These are phyloP conservation scores for Gossypium sturtianum DNA, from an alignment of 345 rosid species.

Conservation along the genomic window DNA sequence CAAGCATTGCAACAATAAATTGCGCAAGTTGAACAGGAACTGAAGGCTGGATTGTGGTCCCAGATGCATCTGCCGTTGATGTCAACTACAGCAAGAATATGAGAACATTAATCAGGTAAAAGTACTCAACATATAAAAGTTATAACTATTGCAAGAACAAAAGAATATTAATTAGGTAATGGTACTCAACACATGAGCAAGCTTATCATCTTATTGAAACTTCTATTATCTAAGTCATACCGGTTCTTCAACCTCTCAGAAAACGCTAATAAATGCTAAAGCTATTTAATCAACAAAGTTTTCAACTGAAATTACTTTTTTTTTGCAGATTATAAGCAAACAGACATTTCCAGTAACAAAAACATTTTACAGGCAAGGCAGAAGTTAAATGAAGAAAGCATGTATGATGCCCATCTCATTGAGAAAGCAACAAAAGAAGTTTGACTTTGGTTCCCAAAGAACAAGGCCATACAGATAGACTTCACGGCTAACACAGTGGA, in stretches of 20 bases:
- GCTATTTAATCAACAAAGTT: background rate
- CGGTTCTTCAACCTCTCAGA: conserved; percentile 1
- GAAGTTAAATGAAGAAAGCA: background rate
- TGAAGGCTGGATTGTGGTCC: conserved; percentile 42
- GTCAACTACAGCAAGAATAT: conserved; percentile 34
- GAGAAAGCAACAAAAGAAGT: background rate
- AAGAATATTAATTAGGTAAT: background rate
- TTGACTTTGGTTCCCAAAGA: background rate
- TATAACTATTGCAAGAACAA: background rate
- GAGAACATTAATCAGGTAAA: background rate
- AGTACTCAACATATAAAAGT: background rate
- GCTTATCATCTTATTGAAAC: background rate
- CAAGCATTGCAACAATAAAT: conserved; percentile 49
- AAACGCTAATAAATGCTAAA: background rate
- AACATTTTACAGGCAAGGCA: background rate
- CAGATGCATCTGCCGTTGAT: conserved; percentile 36
- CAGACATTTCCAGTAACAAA: background rate
- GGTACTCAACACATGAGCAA: too few relatives aligned
- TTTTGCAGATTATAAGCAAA: background rate
- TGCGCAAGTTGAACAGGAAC: conserved; percentile 42
- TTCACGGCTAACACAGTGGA: background rate
- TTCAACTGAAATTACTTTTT: background rate
- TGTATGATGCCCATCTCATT: background rate
- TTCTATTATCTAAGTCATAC: background rate
- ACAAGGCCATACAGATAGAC: background rate